Evolutionary conservation across 352 stramenopile genomes (phyloP).

Genomic region (Globisporangium spiculum): DNA sequence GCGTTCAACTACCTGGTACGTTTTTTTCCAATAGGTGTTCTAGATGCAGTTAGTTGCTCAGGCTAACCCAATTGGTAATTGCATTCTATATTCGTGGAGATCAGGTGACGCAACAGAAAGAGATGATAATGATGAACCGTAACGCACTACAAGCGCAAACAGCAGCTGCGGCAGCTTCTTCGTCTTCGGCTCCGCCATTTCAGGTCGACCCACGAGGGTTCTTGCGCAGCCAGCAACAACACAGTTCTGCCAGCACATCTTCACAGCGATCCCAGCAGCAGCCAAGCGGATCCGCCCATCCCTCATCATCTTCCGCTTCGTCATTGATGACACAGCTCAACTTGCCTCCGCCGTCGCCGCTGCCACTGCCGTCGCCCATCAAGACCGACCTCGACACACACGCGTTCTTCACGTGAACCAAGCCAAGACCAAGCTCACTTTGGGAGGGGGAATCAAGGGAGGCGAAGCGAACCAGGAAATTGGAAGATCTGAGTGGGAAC

Average conservation of each 20-base stretch:
- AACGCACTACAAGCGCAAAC: constrained; percentile 5
- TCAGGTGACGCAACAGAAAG: constrained; percentile 67
- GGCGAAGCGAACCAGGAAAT: no score
- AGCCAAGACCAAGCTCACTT: not conserved
- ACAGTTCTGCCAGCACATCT: not conserved
- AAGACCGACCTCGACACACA: constrained; percentile 85
- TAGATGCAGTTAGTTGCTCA: no score
- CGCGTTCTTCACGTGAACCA: constrained; percentile 76
- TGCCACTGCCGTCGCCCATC: constrained; percentile 75
- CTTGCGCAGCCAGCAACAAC: constrained; percentile 10
- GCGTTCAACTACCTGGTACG: constrained; percentile 91
- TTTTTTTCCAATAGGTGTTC: not conserved
- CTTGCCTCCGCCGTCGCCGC: constrained; percentile 29
- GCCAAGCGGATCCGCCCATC: not conserved
- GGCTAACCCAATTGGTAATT: no score
- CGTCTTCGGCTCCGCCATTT: constrained; percentile 22
- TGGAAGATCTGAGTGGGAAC: no score
- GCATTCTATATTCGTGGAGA: not conserved
- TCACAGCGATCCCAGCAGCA: not conserved
- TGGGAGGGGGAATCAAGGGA: no score
- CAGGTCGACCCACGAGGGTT: constrained; percentile 29
- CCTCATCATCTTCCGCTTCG: not conserved
- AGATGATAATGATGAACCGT: constrained; percentile 55
- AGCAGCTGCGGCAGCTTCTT: constrained; percentile 1
- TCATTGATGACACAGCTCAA: not conserved